Evolutionary conservation across 2,329 filamentous ascomycete species (phyloP).

Genomic region (Aureobasidium sp.): DNA sequence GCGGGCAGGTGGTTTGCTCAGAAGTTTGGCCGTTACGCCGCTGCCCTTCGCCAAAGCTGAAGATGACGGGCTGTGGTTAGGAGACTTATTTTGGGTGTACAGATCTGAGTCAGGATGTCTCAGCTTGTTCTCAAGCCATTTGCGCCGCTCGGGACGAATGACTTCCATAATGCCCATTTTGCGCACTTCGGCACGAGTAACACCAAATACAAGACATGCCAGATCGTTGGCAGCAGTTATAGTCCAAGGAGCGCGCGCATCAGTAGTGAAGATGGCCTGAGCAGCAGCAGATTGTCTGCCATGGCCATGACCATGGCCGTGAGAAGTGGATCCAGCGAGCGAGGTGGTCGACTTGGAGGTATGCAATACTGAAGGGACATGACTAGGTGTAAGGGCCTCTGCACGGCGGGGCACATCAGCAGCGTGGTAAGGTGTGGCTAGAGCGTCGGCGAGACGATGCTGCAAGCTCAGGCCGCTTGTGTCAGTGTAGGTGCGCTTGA

Average conservation of each 20-base stretch:
- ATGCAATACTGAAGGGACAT: conserved; percentile 25
- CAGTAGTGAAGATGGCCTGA: conserved; percentile 97
- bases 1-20: conserved; percentile 71
- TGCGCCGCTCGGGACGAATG: conserved; percentile 78
- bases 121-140: conserved; percentile 85
- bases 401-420: conserved; percentile 35
- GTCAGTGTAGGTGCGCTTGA: conserved; percentile 88
- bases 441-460: conserved; percentile 74
- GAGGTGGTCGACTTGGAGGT: conserved; percentile 28
- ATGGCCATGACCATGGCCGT: conserved; percentile 61
- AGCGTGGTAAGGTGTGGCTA: conserved; percentile 71
- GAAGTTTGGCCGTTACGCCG: conserved; percentile 78
- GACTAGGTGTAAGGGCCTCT: conserved; percentile 17
- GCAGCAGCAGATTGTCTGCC: conserved; percentile 84
- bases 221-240: conserved; percentile 94
- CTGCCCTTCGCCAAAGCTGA: conserved; percentile 56
- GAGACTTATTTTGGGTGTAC: conserved; percentile 28
- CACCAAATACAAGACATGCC: conserved; percentile 96
- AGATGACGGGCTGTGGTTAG: conserved; percentile 17
- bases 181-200: conserved; percentile 89
- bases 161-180: conserved; percentile 94
- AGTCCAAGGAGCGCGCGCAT: conserved; percentile 83
- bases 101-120: conserved; percentile 48
- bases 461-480: conserved; percentile 66
- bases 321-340: conserved; percentile 25